Base-by-base conservation (phyloP, 1,284 basidiomycete species). In the Kwoniella shivajii region DNA sequence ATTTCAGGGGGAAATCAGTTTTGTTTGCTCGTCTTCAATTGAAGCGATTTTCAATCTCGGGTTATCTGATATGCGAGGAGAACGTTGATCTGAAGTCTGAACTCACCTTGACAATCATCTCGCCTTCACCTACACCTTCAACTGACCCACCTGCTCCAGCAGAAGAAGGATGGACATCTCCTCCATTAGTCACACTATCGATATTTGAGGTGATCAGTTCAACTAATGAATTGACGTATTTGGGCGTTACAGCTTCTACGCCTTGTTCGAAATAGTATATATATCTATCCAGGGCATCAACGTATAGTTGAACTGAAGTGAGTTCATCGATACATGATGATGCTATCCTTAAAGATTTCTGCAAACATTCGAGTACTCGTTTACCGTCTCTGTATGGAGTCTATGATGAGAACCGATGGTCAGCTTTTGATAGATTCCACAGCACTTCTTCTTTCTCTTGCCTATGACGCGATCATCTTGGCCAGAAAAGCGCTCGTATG, bases 261-360 rank as follows among this genome's bases (percentile, higher is more conserved):
- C 88, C 89, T 55, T 87, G 89, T 71, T 97, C 93, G 61, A 95
- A 87, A 78, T 95, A 96, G 78, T 92, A 96, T 49, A 96, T 79
- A 74, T 96, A 96, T 57, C 75, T 88, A 75, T 97, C 93, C 38
- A 97, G 84, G 5, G 93, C 90, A 74, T 96, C 91, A 67, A 90
- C 90, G 74, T 95, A 96, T 3, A 97, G 82, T 74, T 96, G 92
- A 2, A 94, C 88, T 1, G 88, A 94, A 37, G 95, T 90, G 63
- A 97, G 89, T 69, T 95, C 92, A 76, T 96, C 93, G 56, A 92
- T 93, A 30, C 90, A 90, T 2, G 90, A 91, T 67, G 91, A 92
- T 2, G 93, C 93, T 67, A 95, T 96, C 4, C 93, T 85, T 24
- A 96, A 81, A 6, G 90, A 89, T 76, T 96, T 96, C 74, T 96